phyloP scores from a whole-genome alignment of 2,329 filamentous ascomycete genomes.

The Thielaviopsis musarum region DNA sequence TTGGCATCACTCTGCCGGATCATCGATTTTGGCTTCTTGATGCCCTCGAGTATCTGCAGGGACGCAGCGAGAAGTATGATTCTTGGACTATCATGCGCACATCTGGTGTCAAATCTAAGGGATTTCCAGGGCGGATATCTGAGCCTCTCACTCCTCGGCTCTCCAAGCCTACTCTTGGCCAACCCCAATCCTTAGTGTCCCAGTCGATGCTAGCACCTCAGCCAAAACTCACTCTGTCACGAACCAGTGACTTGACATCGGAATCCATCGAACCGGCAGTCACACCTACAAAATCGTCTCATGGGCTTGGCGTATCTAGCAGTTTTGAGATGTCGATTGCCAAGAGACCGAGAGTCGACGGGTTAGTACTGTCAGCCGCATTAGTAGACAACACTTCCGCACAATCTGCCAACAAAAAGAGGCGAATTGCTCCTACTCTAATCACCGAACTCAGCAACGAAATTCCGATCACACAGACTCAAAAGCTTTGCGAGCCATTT shows the following conservation, averaged over 20 bases:
- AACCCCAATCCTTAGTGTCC: conserved; percentile 13
- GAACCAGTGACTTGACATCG: neutral
- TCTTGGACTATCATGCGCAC: conserved; percentile 4
- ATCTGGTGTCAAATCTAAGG: neutral
- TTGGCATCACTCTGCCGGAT: conserved; percentile 40
- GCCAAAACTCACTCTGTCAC: neutral
- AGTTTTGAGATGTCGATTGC: neutral
- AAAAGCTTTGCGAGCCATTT: conserved; percentile 14
- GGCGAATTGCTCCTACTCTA: neutral
- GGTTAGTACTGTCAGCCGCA: neutral
- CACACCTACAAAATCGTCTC: neutral
- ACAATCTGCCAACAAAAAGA: neutral
- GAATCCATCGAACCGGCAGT: neutral
- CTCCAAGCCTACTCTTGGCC: neutral
- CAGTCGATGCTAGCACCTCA: neutral
- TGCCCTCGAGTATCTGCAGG: conserved; percentile 12
- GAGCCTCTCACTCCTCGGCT: neutral
- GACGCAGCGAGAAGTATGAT: conserved; percentile 12
- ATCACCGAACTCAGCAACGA: neutral
- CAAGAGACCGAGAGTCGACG: neutral
- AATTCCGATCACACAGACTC: neutral
- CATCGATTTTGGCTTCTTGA: conserved; percentile 21
- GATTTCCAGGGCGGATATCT: neutral
- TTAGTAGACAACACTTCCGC: neutral
- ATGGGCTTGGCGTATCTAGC: neutral